A percentile compares a stretch with the other conserved stretches of the same genome.
Evolutionary conservation across 257 asterid genomes (phyloP).

Genomic region (Solanum verrucosum): DNA sequence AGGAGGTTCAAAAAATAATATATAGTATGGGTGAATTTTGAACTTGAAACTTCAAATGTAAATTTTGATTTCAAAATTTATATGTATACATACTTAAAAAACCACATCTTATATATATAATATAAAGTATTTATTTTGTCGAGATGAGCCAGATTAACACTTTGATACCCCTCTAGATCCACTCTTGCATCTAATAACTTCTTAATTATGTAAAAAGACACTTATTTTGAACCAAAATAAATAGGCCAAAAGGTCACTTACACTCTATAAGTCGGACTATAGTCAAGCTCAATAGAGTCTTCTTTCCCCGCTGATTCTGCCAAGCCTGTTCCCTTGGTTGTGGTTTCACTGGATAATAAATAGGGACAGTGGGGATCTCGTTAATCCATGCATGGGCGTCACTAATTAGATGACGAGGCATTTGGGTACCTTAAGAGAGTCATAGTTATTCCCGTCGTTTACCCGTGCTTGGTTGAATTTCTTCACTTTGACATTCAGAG

Average conservation of each 20-base stretch:
- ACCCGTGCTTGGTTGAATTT: constrained; percentile 36
- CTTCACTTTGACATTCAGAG: constrained; percentile 32
- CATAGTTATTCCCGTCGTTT: constrained; percentile 34
- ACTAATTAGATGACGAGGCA: constrained; percentile 41
- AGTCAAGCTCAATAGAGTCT: constrained; percentile 74
- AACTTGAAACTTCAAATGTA: no score
- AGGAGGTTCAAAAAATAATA: no score
- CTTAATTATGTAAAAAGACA: not conserved
- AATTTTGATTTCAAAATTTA: no score
- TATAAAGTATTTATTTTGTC: no score
- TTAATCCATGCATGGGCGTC: not conserved
- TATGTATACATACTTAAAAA: no score
- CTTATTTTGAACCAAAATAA: not conserved
- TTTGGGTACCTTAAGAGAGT: constrained; percentile 47
- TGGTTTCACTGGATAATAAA: not conserved
- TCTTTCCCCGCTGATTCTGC: constrained; percentile 22
- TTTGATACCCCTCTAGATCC: not conserved
- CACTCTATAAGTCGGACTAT: constrained; percentile 38
- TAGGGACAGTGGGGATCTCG: not conserved
- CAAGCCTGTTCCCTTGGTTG: not conserved
- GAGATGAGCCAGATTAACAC: not conserved
- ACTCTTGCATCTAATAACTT: not conserved
- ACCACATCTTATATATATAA: no score
- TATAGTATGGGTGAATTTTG: no score
- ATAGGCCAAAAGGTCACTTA: not conserved